phyloP scores from a whole-genome alignment of 306 rosid species.

The Corylus avellana region DNA sequence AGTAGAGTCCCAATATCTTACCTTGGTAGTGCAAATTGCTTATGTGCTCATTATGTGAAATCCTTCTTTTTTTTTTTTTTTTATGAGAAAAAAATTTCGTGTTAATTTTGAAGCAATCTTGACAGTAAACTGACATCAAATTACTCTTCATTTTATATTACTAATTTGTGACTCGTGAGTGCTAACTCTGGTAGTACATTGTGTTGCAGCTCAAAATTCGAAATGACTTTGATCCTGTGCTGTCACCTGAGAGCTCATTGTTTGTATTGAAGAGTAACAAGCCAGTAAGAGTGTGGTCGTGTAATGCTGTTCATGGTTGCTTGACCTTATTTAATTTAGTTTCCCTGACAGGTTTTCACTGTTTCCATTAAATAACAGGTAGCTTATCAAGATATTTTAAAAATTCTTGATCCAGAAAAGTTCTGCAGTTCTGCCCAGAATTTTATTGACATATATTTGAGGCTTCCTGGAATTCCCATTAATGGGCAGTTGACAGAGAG shows the following conservation, averaged over 20 bases:
- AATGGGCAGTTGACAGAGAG: slow-evolving; percentile 88
- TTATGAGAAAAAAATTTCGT: neutral
- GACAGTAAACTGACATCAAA: slow-evolving; percentile 21
- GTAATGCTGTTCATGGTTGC: slow-evolving; percentile 10
- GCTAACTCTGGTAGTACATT: slow-evolving; percentile 8
- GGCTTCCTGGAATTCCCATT: slow-evolving; percentile 87
- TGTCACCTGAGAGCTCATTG: slow-evolving; percentile 98
- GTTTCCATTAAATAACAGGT: slow-evolving; percentile 60
- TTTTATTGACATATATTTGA: slow-evolving; percentile 88
- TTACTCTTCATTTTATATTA: slow-evolving; percentile 7
- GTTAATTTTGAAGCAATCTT: slow-evolving; percentile 19
- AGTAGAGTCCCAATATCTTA: neutral
- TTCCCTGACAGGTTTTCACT: slow-evolving; percentile 26
- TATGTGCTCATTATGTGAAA: neutral
- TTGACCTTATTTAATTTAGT: slow-evolving; percentile 7
- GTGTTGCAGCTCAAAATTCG: slow-evolving; percentile 93
- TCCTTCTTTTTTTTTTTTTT: neutral
- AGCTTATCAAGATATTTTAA: slow-evolving; percentile 82
- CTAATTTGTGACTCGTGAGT: slow-evolving; percentile 10
- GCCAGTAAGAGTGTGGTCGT: slow-evolving; percentile 53
- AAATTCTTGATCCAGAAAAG: slow-evolving; percentile 88
- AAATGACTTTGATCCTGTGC: slow-evolving; percentile 98
- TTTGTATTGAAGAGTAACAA: slow-evolving; percentile 94
- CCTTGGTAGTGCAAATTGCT: neutral
- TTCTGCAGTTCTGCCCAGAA: slow-evolving; percentile 95